Conservation (phyloP, 768 basidiomycete genomes). For the Cystobasidiopsis lactophilus region DNA sequence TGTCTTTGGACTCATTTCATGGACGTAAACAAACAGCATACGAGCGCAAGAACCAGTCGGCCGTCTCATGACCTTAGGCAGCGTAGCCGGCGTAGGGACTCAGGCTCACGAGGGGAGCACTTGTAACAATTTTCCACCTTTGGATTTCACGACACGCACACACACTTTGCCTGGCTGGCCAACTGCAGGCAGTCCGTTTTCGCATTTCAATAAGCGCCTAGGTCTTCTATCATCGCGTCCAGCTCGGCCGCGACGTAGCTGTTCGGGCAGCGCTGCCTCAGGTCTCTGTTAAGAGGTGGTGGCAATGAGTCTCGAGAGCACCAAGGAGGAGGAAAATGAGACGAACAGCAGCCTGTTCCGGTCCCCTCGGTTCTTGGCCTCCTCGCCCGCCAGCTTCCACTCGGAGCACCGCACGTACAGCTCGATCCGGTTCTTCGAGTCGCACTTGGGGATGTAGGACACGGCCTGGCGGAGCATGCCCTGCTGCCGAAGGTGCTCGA, state of each 20-base stretch:
- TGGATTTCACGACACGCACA: too few species aligned
- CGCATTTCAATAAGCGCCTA: too few species aligned
- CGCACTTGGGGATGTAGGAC: conserved; percentile 59
- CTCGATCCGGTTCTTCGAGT: conserved; percentile 57
- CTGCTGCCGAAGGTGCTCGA: conserved; percentile 49
- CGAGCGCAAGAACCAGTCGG: too few species aligned
- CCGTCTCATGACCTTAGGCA: too few species aligned
- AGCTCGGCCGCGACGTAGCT: background rate
- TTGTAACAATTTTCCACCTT: too few species aligned
- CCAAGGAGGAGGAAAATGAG: background rate
- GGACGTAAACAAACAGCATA: too few species aligned
- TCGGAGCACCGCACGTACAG: conserved; percentile 69
- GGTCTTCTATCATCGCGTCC: too few species aligned
- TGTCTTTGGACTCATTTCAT: too few species aligned
- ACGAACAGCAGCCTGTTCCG: conserved; percentile 65
- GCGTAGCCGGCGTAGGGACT: too few species aligned
- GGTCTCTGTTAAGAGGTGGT: conserved; percentile 12
- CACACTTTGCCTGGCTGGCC: too few species aligned
- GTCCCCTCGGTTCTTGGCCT: conserved; percentile 69
- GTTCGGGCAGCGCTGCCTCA: conserved; percentile 13
- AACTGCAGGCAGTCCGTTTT: too few species aligned
- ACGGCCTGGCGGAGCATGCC: conserved; percentile 57
- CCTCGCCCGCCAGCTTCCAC: conserved; percentile 16
- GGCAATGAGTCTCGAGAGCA: background rate
- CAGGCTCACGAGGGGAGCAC: too few species aligned